Conservation (phyloP, 768 basidiomycete genomes). For the Leccinum broughii region DNA sequence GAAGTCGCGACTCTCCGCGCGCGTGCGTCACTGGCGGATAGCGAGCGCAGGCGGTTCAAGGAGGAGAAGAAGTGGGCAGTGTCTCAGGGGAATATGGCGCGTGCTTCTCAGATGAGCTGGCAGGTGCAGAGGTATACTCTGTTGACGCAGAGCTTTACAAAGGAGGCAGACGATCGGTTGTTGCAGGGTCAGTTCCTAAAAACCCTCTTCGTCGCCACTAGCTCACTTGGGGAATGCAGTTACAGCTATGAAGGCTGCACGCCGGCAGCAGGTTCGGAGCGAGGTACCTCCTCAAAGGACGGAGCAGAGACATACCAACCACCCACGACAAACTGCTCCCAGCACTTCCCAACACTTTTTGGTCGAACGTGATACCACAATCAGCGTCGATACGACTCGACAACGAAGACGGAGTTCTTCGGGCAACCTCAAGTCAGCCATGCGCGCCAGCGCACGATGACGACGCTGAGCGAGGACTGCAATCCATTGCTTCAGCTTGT, state of each 20-base stretch:
- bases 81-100: slow-evolving; percentile 71
- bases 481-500: slow-evolving; percentile 1
- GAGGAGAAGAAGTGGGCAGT: slow-evolving; percentile 88
- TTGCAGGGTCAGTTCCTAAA: slow-evolving; percentile 51
- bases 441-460: slow-evolving; percentile 38
- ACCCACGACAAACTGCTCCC: slow-evolving; percentile 20
- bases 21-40: slow-evolving; percentile 78
- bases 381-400: slow-evolving; percentile 30
- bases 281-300: slow-evolving; percentile 20
- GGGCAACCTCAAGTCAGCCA: slow-evolving; percentile 37
- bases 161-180: slow-evolving; percentile 71
- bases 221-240: slow-evolving; percentile 22
- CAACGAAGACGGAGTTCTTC: slow-evolving; percentile 33
- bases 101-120: slow-evolving; percentile 80
- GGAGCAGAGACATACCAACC: slow-evolving; percentile 33
- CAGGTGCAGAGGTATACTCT: slow-evolving; percentile 80
- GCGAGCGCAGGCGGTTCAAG: slow-evolving; percentile 77
- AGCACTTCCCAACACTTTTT: slow-evolving; percentile 26
- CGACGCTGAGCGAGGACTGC: not conserved
- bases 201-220: not conserved
- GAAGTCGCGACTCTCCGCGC: slow-evolving; percentile 76
- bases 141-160: slow-evolving; percentile 77
- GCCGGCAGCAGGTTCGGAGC: slow-evolving; percentile 12
- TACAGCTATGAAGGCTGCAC: slow-evolving; percentile 27
- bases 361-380: slow-evolving; percentile 31